Percentiles rank a stretch among this genome's conserved stretches.
phyloP scores from a whole-genome alignment of 1,139 yeast species.

The Taphrina deformans region DNA sequence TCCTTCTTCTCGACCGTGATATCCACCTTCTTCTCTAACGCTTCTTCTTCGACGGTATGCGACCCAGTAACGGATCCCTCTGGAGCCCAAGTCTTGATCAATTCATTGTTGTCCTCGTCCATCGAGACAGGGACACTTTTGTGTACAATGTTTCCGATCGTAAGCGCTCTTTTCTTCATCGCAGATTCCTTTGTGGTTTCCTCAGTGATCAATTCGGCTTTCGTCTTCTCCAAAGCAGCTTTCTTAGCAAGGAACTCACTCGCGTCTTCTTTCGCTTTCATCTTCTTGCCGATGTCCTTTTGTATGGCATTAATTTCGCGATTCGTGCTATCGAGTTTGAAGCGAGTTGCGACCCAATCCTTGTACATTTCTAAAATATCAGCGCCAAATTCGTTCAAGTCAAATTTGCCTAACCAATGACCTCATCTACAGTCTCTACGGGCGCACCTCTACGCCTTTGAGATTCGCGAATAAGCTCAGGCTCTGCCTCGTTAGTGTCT shows the following conservation, averaged over 20 bases:
- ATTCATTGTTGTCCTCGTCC: conserved; percentile 80
- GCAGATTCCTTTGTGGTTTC: conserved; percentile 80
- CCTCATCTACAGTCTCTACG: conserved; percentile 93
- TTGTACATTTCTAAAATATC: conserved; percentile 4
- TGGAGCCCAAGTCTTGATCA: conserved; percentile 87
- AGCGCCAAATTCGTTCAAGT: not conserved
- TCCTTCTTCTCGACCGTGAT: conserved; percentile 62
- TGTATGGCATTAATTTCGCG: conserved; percentile 83
- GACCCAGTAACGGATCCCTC: conserved; percentile 45
- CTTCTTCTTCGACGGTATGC: conserved; percentile 4
- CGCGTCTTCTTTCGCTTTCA: conserved; percentile 94
- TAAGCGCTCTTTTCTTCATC: conserved; percentile 76
- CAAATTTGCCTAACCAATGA: conserved; percentile 71
- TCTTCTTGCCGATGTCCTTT: conserved; percentile 87
- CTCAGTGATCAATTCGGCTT: conserved; percentile 61
- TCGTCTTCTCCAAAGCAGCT: conserved; percentile 68
- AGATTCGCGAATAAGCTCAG: conserved; percentile 79
- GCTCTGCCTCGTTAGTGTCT: conserved; percentile 69
- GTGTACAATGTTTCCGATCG: conserved; percentile 91
- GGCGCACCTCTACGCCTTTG: conserved; percentile 93
- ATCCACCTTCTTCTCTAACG: conserved; percentile 2
- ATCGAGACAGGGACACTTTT: conserved; percentile 81
- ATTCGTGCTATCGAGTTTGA: conserved; percentile 86
- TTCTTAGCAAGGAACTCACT: conserved; percentile 75
- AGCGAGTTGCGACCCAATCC: conserved; percentile 48